Percentiles rank a stretch among this genome's conserved stretches.
Evolutionary conservation across 2,329 filamentous ascomycete species (phyloP).

Genomic region (Myotisia sp.): DNA sequence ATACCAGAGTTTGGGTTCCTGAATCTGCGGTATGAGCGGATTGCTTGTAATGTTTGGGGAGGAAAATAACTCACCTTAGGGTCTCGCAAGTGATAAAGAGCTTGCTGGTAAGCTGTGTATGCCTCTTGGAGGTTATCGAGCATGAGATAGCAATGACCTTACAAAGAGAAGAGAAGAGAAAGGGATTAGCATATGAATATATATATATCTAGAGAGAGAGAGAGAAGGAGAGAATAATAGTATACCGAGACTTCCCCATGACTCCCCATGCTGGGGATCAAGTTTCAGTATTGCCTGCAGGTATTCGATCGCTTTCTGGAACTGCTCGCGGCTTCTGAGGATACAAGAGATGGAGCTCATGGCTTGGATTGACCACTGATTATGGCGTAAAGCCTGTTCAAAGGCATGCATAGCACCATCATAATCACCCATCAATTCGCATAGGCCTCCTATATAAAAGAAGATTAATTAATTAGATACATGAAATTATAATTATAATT

Average conservation of each 20-base stretch:
- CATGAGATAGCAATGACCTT: conserved; percentile 97
- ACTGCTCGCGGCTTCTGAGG: conserved; percentile 80
- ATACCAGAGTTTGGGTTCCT: conserved; percentile 98
- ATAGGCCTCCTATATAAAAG: conserved; percentile 54
- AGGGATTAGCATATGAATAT: not conserved
- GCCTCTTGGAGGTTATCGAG: conserved; percentile 96
- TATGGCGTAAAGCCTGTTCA: conserved; percentile 76
- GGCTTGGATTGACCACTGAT: conserved; percentile 73
- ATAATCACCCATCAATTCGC: conserved; percentile 73
- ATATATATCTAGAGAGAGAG: not conserved
- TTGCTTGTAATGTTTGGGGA: no score
- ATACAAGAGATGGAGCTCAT: conserved; percentile 93
- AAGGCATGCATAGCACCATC: conserved; percentile 85
- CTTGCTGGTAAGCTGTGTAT: conserved; percentile 92
- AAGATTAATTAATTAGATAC: conserved; percentile 15
- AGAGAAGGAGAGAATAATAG: conserved; percentile 6
- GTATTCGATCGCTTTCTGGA: conserved; percentile 86
- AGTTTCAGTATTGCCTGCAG: conserved; percentile 81
- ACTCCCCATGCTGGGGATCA: conserved; percentile 78
- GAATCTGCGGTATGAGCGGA: conserved; percentile 9
- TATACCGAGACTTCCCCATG: conserved; percentile 87
- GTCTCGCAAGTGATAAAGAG: conserved; percentile 79
- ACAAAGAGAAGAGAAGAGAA: conserved; percentile 11
- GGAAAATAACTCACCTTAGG: conserved; percentile 54
- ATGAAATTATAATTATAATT: conserved; percentile 11